phyloP scores from a whole-genome alignment of 768 basidiomycete genomes.

The Amanita brunnescens region DNA sequence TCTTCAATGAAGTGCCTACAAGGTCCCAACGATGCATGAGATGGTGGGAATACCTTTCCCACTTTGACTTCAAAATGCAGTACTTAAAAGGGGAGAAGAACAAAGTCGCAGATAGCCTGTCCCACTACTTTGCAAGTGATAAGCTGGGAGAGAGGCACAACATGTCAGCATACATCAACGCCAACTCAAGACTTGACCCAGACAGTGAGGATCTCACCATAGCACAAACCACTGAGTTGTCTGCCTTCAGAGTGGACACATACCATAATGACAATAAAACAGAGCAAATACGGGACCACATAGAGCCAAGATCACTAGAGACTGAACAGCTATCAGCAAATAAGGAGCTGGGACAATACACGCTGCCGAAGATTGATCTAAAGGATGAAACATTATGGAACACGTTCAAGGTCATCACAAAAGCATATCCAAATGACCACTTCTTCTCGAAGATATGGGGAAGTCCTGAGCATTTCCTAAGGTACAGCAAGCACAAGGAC shows the following conservation, averaged over 20 bases:
- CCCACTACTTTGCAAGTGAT: constrained; percentile 19
- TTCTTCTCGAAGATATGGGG: not conserved
- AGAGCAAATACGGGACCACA: not conserved
- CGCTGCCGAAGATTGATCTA: not conserved
- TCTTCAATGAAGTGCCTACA: constrained; percentile 13
- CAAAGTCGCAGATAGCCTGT: constrained; percentile 22
- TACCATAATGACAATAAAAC: not conserved
- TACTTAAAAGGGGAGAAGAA: constrained; percentile 18
- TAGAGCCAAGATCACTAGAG: not conserved
- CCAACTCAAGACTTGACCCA: constrained; percentile 12
- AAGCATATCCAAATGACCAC: not conserved
- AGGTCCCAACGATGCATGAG: constrained; percentile 10
- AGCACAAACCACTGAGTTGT: not conserved
- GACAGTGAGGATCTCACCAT: constrained; percentile 7
- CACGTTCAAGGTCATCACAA: not conserved
- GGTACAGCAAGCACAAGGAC: not conserved
- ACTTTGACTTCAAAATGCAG: constrained; percentile 17
- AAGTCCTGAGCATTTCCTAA: not conserved
- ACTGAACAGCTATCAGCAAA: too few species aligned
- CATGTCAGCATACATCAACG: constrained; percentile 9
- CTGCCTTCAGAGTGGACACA: not conserved
- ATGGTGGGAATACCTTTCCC: constrained; percentile 21
- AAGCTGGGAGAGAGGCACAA: constrained; percentile 5
- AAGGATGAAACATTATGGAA: too few species aligned
- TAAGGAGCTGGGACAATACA: too few species aligned